Conservation (phyloP, 2,329 filamentous ascomycete genomes). For the Calonectria crousiana region DNA sequence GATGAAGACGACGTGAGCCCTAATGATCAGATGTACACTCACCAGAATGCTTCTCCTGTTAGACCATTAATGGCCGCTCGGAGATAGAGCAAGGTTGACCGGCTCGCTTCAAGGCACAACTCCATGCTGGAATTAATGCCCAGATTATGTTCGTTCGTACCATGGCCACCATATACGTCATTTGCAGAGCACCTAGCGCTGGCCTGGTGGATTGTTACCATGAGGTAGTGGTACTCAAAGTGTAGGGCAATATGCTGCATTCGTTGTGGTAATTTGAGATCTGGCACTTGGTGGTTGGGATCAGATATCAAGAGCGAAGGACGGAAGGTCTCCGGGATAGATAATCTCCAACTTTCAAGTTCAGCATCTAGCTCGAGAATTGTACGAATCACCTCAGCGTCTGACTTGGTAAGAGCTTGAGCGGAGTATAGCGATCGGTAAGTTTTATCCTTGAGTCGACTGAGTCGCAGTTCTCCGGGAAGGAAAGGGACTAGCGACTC, state of each 20-base stretch:
- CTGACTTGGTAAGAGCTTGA: conserved; percentile 60
- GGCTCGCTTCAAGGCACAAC: conserved; percentile 65
- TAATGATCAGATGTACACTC: neutral
- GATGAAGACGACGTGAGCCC: neutral
- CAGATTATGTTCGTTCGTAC: conserved; percentile 49
- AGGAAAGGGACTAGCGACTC: conserved; percentile 44
- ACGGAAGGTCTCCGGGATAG: conserved; percentile 56
- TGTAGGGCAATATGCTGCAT: conserved; percentile 62
- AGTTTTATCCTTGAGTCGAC: conserved; percentile 63
- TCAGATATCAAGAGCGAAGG: conserved; percentile 57
- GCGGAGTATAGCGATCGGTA: conserved; percentile 62
- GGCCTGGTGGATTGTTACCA: conserved; percentile 66
- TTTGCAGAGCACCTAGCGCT: conserved; percentile 58
- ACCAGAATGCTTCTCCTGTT: conserved; percentile 62
- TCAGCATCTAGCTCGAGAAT: conserved; percentile 69
- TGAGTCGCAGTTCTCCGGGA: conserved; percentile 61
- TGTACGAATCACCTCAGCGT: conserved; percentile 64
- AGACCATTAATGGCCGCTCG: conserved; percentile 55
- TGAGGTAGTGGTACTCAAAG: conserved; percentile 66
- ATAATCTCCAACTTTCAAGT: conserved; percentile 64
- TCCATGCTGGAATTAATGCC: conserved; percentile 64
- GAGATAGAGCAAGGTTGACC: conserved; percentile 63
- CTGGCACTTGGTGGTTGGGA: neutral
- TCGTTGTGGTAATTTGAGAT: conserved; percentile 35
- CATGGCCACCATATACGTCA: conserved; percentile 28